These are phyloP conservation scores for Penicillium paxilli DNA, from an alignment of 495 filamentous ascomycete genomes.

Conservation along the genomic window DNA sequence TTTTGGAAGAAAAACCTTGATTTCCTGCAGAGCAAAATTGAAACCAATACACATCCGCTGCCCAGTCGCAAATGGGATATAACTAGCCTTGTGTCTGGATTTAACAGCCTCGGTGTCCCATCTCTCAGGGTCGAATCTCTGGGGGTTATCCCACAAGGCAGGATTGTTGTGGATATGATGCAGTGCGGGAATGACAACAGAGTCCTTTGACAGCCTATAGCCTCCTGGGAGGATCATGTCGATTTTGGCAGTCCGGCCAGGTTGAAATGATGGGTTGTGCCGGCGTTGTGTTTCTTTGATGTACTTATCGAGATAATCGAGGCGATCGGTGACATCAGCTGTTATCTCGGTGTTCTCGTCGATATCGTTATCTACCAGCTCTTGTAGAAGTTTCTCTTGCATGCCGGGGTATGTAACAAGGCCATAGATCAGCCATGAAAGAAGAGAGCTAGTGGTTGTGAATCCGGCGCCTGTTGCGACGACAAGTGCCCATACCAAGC, in stretches of 20 bases:
- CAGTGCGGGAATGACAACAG: conserved; percentile 46
- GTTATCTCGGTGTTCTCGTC: conserved; percentile 32
- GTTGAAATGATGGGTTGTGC: conserved; percentile 56
- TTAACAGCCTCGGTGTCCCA: conserved; percentile 52
- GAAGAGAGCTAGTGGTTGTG: conserved; percentile 27
- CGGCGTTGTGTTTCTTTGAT: conserved; percentile 57
- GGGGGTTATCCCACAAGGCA: conserved; percentile 49
- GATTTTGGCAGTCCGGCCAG: conserved; percentile 48
- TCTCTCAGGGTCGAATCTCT: conserved; percentile 51
- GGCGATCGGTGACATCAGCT: conserved; percentile 21
- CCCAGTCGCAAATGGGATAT: conserved; percentile 53
- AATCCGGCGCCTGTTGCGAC: conserved; percentile 27
- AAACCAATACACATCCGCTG: conserved; percentile 55
- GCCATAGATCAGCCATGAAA: conserved; percentile 51
- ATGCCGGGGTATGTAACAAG: conserved; percentile 47
- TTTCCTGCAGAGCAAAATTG: conserved; percentile 55
- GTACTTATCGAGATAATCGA: conserved; percentile 51
- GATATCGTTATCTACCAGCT: conserved; percentile 49
- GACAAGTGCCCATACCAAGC: conserved; percentile 26
- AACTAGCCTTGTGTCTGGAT: conserved; percentile 40
- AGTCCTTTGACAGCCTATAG: conserved; percentile 45
- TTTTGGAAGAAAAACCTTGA: conserved; percentile 51
- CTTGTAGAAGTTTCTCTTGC: conserved; percentile 53
- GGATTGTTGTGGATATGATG: conserved; percentile 54
- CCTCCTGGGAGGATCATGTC: conserved; percentile 56